These are phyloP conservation scores for Aspergillus sp. DNA, from an alignment of 2,329 filamentous ascomycete species.

Conservation along the genomic window DNA sequence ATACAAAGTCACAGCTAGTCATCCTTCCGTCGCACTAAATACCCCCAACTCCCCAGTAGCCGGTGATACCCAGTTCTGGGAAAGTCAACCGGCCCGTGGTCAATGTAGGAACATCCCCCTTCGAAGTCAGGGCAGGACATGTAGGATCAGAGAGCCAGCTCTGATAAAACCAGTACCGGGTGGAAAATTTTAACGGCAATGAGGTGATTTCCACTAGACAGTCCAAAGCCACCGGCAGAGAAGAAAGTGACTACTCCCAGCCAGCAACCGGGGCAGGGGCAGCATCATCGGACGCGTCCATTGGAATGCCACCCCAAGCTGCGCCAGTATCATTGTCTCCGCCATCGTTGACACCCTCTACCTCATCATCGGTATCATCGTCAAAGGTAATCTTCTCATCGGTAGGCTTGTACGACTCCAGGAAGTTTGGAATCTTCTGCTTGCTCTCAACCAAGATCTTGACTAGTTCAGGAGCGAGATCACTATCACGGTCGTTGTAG, in stretches of 20 bases:
- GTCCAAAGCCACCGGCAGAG: background rate
- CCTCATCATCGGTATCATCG: conserved; percentile 53
- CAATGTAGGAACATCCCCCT: background rate
- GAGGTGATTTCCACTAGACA: background rate
- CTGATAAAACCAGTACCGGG: background rate
- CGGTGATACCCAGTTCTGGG: background rate
- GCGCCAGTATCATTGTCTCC: conserved; percentile 12
- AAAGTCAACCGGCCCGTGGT: conserved; percentile 1
- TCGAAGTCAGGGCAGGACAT: background rate
- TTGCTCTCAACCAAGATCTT: conserved; percentile 78
- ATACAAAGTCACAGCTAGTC: conserved; percentile 4
- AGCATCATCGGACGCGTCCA: conserved; percentile 11
- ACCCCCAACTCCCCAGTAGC: conserved; percentile 6
- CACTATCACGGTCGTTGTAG: conserved; percentile 74
- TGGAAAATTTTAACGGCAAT: background rate
- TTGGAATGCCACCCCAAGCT: conserved; percentile 17
- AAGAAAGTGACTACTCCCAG: background rate
- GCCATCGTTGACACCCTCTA: conserved; percentile 14
- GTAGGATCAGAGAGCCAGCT: background rate
- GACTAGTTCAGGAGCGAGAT: conserved; percentile 70
- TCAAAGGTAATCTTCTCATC: conserved; percentile 48
- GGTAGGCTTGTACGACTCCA: conserved; percentile 57
- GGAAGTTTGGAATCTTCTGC: conserved; percentile 79
- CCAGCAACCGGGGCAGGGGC: background rate
- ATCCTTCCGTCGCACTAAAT: background rate